A percentile compares a stretch with the other conserved stretches of the same genome.
These are phyloP conservation scores for Fraxinus nigra DNA, from an alignment of 305 asterid genomes.

Conservation along the genomic window DNA sequence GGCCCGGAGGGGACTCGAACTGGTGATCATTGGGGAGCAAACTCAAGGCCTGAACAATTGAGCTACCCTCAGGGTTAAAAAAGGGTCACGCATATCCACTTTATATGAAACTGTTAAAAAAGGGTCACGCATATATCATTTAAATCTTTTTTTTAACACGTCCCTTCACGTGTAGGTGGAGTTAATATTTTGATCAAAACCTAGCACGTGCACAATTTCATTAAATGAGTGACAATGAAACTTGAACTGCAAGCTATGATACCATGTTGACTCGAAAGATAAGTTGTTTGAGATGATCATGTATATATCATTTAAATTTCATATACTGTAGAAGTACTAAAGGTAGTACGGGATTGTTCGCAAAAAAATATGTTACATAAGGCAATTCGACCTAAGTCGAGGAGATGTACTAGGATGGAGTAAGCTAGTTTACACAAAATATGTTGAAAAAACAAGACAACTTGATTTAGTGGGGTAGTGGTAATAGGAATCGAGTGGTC, in stretches of 20 bases:
- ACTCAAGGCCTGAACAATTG: no score
- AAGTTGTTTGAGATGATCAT: neutral
- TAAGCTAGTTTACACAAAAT: neutral
- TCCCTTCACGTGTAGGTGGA: neutral
- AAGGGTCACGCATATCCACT: no score
- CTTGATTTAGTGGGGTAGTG: neutral
- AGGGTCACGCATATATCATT: neutral
- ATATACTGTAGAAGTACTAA: neutral
- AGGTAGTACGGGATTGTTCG: neutral
- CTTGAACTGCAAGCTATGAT: neutral
- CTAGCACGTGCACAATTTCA: neutral
- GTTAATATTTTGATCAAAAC: neutral
- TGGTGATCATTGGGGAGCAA: no score
- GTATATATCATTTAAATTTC: neutral
- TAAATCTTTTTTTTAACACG: neutral
- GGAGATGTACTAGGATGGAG: neutral
- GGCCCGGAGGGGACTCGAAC: no score
- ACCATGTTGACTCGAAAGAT: neutral
- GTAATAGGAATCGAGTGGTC: neutral
- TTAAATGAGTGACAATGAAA: neutral
- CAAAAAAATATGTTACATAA: neutral
- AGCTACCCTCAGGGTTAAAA: no score
- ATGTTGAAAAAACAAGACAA: neutral
- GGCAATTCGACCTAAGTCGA: neutral
- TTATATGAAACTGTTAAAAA: neutral